Percentiles rank a stretch among this genome's conserved stretches.
Evolutionary conservation across 2,329 filamentous ascomycete species (phyloP).

Genomic region (Huntiella savannae): DNA sequence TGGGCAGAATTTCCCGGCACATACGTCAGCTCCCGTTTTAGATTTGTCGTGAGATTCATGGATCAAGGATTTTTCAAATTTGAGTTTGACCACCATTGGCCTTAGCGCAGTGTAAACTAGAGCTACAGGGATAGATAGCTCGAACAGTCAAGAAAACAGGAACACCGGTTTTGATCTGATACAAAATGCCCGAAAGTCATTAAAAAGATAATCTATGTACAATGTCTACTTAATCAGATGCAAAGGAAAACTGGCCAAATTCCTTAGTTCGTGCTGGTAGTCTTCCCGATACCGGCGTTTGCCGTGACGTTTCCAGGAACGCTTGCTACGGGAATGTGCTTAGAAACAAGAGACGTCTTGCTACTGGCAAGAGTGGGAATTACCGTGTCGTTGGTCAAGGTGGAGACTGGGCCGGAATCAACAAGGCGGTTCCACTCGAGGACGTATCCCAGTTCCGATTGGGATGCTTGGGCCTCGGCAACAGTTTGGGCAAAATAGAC

Average conservation of each 20-base stretch:
- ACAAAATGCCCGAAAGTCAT: too few relatives aligned
- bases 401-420: conserved; percentile 11
- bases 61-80: too few relatives aligned
- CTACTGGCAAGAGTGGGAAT: conserved; percentile 12
- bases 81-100: too few relatives aligned
- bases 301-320: conserved; percentile 14
- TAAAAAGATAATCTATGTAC: too few relatives aligned
- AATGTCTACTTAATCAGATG: too few relatives aligned
- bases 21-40: too few relatives aligned
- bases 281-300: conserved; percentile 15
- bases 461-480: conserved; percentile 13
- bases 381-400: conserved; percentile 10
- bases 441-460: conserved; percentile 13
- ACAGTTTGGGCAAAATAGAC: conserved; percentile 15
- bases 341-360: conserved; percentile 13
- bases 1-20: too few relatives aligned
- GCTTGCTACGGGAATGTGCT: conserved; percentile 13
- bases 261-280: neutral
- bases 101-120: too few relatives aligned
- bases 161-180: too few relatives aligned
- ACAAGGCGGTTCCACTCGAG: conserved; percentile 14
- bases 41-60: too few relatives aligned
- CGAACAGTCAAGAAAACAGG: too few relatives aligned
- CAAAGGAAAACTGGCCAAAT: neutral
- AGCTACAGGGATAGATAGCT: too few relatives aligned